A percentile compares a stretch with the other conserved stretches of the same genome.
Evolutionary conservation across 2,329 filamentous ascomycete species (phyloP).

Genomic region (Fusarium tricinctum): DNA sequence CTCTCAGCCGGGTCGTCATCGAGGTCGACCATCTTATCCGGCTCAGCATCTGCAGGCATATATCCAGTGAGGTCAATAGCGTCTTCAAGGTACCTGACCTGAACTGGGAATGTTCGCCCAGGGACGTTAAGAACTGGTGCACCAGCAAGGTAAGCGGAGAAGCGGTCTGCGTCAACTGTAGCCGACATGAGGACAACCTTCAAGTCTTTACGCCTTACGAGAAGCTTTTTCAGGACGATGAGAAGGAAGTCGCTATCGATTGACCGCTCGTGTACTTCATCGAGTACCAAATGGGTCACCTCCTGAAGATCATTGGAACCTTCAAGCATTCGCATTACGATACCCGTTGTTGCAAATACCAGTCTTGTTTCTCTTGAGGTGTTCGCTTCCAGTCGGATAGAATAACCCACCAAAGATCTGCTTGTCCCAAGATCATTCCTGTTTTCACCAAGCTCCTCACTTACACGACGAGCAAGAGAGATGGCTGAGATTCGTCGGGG

Average conservation of each 20-base stretch:
- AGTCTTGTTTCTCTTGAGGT: slow-evolving; percentile 84
- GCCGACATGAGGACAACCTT: slow-evolving; percentile 98
- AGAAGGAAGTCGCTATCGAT: slow-evolving; percentile 98
- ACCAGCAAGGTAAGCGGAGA: slow-evolving; percentile 87
- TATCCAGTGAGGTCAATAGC: slow-evolving; percentile 90
- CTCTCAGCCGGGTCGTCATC: slow-evolving; percentile 71
- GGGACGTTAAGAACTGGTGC: slow-evolving; percentile 92
- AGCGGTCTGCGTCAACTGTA: slow-evolving; percentile 91
- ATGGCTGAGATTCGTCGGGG: slow-evolving; percentile 96
- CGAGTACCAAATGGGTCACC: slow-evolving; percentile 94
- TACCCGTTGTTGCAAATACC: slow-evolving; percentile 90
- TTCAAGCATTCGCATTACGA: slow-evolving; percentile 98
- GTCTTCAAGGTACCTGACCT: slow-evolving; percentile 90
- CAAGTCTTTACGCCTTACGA: slow-evolving; percentile 81
- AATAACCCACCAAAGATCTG: slow-evolving; percentile 91
- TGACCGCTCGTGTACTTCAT: slow-evolving; percentile 95
- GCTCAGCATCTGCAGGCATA: slow-evolving; percentile 60
- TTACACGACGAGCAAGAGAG: slow-evolving; percentile 91
- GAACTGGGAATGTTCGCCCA: slow-evolving; percentile 92
- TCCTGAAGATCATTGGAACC: slow-evolving; percentile 87
- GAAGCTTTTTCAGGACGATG: slow-evolving; percentile 88
- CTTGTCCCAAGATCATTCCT: slow-evolving; percentile 84
- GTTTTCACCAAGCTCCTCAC: slow-evolving; percentile 91
- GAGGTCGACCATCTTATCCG: slow-evolving; percentile 71
- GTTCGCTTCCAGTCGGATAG: slow-evolving; percentile 92